A percentile compares a stretch with the other conserved stretches of the same genome.
phyloP scores from a whole-genome alignment of 345 rosid genomes.

The Microcos paniculata region DNA sequence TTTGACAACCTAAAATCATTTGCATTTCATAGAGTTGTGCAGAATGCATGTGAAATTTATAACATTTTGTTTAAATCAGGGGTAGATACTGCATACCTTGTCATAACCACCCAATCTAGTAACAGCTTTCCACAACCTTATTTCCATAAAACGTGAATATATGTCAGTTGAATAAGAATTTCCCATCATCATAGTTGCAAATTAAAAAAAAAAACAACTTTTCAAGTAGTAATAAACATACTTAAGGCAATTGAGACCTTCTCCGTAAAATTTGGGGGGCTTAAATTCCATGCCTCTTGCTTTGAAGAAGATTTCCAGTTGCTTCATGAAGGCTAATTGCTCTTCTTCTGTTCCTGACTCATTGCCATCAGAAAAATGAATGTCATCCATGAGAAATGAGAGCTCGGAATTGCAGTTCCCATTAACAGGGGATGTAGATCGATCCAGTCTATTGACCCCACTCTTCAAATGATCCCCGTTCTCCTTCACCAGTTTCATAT shows the following conservation, averaged over 20 bases:
- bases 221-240: constrained; percentile 28
- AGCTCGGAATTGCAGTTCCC: constrained; percentile 38
- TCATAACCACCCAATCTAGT: constrained; percentile 73
- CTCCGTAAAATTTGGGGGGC: constrained; percentile 75
- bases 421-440: constrained; percentile 24
- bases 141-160: constrained; percentile 15
- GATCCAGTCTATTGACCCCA: constrained; percentile 29
- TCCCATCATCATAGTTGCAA: neutral
- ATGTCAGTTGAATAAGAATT: constrained; percentile 13
- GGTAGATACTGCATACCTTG: constrained; percentile 37
- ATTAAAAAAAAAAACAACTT: neutral
- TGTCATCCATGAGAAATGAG: constrained; percentile 34
- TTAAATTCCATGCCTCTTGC: constrained; percentile 64
- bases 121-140: constrained; percentile 75
- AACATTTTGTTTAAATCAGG: neutral
- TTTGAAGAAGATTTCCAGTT: constrained; percentile 55
- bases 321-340: constrained; percentile 54
- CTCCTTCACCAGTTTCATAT: constrained; percentile 32
- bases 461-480: constrained; percentile 30
- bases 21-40: neutral
- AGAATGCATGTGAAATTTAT: neutral
- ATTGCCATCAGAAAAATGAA: constrained; percentile 54
- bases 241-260: constrained; percentile 69
- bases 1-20: neutral
- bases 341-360: constrained; percentile 72